A percentile compares a stretch with the other conserved stretches of the same genome.
Conservation (phyloP, 2,329 filamentous ascomycete species). For the Verticillium dahliae region DNA sequence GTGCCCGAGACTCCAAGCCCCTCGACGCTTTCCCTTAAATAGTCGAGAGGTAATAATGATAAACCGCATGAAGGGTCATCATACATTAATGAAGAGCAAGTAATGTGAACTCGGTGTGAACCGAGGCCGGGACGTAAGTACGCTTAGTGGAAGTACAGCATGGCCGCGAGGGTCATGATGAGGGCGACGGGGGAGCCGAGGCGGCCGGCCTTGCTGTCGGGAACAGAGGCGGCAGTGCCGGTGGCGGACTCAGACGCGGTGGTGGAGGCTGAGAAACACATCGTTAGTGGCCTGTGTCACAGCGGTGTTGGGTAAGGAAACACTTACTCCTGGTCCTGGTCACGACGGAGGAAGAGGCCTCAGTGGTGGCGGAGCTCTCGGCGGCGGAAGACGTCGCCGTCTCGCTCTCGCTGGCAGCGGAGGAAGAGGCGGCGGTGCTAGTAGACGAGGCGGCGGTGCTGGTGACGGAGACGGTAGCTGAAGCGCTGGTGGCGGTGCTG, state of each 20-base stretch:
- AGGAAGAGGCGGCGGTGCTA: conserved; percentile 2
- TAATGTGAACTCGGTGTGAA: not conserved
- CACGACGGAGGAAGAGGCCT: conserved; percentile 7
- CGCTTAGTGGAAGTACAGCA: conserved; percentile 34
- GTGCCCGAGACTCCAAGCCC: not conserved
- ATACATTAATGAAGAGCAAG: not conserved
- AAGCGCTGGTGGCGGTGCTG: not conserved
- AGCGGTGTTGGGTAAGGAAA: not conserved
- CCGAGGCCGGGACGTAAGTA: not conserved
- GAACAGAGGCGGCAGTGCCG: conserved; percentile 26
- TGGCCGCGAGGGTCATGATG: conserved; percentile 29
- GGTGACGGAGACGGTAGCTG: conserved; percentile 3
- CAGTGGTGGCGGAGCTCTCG: conserved; percentile 9
- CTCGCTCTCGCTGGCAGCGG: conserved; percentile 8
- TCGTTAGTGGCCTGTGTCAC: no score
- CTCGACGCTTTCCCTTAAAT: conserved; percentile 5
- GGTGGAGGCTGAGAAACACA: no score
- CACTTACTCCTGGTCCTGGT: not conserved
- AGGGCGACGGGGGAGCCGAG: conserved; percentile 32
- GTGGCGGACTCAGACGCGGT: conserved; percentile 20
- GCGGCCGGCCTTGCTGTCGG: conserved; percentile 14
- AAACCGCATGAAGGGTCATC: not conserved
- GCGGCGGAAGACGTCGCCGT: conserved; percentile 6
- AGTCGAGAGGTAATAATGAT: conserved; percentile 5
- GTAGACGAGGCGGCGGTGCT: not conserved